Evolutionary conservation across 176 grass and related monocot genomes (phyloP), one percentile per base, ranked within the genome.

Genomic region (Oryza glaberrima): DNA sequence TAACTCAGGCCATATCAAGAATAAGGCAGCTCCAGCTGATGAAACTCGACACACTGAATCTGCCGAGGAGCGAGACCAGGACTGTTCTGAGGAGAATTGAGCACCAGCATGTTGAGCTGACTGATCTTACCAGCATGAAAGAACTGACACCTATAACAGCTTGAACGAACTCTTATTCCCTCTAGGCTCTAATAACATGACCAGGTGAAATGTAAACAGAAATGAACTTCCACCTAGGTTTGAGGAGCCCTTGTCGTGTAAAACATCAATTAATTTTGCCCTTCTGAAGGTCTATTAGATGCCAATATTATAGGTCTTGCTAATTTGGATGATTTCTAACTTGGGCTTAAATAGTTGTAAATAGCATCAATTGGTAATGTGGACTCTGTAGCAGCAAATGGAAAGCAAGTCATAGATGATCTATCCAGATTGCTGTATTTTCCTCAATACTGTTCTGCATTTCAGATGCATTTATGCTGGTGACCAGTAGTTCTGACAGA

Each of bases 101-200:
- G 68, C 46, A 87, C 77, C 91, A 94, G 73, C 91, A 99, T 43
- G 78, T 96, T 63, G 93, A 99, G 82, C 86, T 99, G 34, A 92
- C 66, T 65, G 89, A 91, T 68, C 92, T 96, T 58, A 86, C 96
- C 15, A 86, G 91, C 82, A 88, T 77, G 51, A 98, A 71, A 78
- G 85, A 94, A 70, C 51, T 91, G 45, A 81, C 65, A 4, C 85
- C 89, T 0, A 56, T 84, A 84, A 51, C 70, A 81, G 83, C 65
- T 77, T 90, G 66, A 95, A 44, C 9, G 66, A 95, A 44, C 9
- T 61, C 25, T 5, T 25, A 20, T 5, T 11, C 20, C 41, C 40
- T 26, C 49, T 32, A 23, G 20, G n/a, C 61, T 67, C 40, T 43
- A 77, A 25, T 30, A 65, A 63, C 80, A 44, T 65, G 28, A 70